Evolutionary conservation across 108 stramenopile species (phyloP).

Genomic region (Cylindrotheca closterium): DNA sequence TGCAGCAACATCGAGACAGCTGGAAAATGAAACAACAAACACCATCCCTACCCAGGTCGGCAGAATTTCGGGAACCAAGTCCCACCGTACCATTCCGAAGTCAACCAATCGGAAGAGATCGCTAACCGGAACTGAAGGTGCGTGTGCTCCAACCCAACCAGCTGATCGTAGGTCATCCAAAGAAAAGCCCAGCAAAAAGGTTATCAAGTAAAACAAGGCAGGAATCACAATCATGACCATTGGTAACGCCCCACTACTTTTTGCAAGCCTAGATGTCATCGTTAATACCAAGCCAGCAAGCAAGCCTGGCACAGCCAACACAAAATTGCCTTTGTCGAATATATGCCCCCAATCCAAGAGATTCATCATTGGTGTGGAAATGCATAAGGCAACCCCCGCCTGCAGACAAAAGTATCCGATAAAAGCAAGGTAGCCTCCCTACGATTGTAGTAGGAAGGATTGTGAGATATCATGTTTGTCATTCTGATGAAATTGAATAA

Average conservation of each 20-base stretch:
- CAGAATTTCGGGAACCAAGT: slow-evolving; percentile 56
- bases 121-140: slow-evolving; percentile 68
- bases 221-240: slow-evolving; percentile 84
- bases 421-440: slow-evolving; percentile 87
- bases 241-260: slow-evolving; percentile 71
- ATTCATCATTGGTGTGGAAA: slow-evolving; percentile 64
- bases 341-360: slow-evolving; percentile 73
- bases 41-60: slow-evolving; percentile 94
- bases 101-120: slow-evolving; percentile 74
- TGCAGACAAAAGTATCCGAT: slow-evolving; percentile 96
- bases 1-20: slow-evolving; percentile 94
- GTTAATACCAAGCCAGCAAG: slow-evolving; percentile 76
- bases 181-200: slow-evolving; percentile 40
- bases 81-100: slow-evolving; percentile 76
- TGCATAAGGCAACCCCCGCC: slow-evolving; percentile 87
- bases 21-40: slow-evolving; percentile 96
- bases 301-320: slow-evolving; percentile 84
- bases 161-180: slow-evolving; percentile 68
- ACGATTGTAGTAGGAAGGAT: neutral
- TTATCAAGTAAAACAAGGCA: slow-evolving; percentile 73
- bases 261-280: slow-evolving; percentile 47
- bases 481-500: neutral
- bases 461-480: neutral
- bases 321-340: slow-evolving; percentile 36
- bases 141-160: slow-evolving; percentile 78